Evolutionary conservation across 768 basidiomycete species (phyloP).

Genomic region (Tulasnella calospora): DNA sequence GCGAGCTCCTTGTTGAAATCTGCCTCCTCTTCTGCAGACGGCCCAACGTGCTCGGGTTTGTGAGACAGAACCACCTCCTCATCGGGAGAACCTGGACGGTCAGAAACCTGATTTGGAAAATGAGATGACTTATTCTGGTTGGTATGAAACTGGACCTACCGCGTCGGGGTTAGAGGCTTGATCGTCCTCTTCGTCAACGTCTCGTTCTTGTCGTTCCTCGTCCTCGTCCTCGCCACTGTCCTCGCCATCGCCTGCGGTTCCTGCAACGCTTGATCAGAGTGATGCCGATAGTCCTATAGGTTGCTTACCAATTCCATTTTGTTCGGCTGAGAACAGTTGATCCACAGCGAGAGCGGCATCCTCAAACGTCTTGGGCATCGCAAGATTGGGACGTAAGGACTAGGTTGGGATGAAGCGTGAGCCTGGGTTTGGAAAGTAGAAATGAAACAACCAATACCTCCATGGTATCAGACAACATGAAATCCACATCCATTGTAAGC

Average conservation of each 20-base stretch:
- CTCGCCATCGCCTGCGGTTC: conserved; percentile 49
- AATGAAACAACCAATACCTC: conserved; percentile 51
- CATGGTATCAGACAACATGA: conserved; percentile 91
- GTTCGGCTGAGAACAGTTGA: conserved; percentile 71
- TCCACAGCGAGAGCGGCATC: conserved; percentile 87
- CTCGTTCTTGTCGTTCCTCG: conserved; percentile 46
- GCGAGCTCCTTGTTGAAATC: conserved; percentile 95
- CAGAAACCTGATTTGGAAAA: conserved; percentile 46
- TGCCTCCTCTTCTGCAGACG: conserved; percentile 82
- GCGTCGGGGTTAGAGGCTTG: conserved; percentile 30
- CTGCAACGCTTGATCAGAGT: conserved; percentile 39
- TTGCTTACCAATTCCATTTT: conserved; percentile 52
- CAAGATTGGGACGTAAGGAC: conserved; percentile 82
- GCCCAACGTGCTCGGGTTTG: conserved; percentile 63
- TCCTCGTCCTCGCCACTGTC: conserved; percentile 48
- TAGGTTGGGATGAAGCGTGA: conserved; percentile 33
- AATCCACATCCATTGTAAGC: conserved; percentile 96
- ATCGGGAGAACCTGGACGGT: conserved; percentile 80
- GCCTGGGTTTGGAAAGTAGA: background rate
- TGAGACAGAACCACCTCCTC: conserved; percentile 23
- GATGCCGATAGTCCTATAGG: background rate
- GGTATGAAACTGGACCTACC: conserved; percentile 3
- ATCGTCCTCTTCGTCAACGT: conserved; percentile 29
- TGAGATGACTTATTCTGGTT: background rate
- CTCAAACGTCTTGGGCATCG: conserved; percentile 65